phyloP scores from a whole-genome alignment of 305 asterid genomes.

The Striga hermonthica region DNA sequence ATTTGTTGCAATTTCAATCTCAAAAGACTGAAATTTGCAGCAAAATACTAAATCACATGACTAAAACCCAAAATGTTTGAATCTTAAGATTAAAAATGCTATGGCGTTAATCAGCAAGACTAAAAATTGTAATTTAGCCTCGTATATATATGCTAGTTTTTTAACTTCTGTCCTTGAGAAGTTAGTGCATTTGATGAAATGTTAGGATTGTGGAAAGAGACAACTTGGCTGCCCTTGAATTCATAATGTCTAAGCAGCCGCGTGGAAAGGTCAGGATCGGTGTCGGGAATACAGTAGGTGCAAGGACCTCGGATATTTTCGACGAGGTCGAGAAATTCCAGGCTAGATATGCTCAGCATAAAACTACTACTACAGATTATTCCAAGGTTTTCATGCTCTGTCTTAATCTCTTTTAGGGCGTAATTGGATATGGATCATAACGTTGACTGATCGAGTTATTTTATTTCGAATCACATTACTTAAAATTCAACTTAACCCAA shows the following conservation, averaged over 20 bases:
- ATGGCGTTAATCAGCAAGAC: too few species aligned
- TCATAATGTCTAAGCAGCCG: conserved; percentile 82
- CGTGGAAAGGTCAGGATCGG: conserved; percentile 79
- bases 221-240: conserved; percentile 82
- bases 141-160: neutral
- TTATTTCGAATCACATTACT: too few species aligned
- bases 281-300: conserved; percentile 64
- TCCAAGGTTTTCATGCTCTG: conserved; percentile 44
- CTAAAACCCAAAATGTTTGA: too few species aligned
- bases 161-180: too few species aligned
- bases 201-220: conserved; percentile 69
- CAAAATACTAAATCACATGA: too few species aligned
- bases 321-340: conserved; percentile 79
- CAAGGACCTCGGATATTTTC: conserved; percentile 54
- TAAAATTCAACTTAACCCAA: too few species aligned
- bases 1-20: too few species aligned
- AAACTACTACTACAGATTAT: conserved; percentile 37
- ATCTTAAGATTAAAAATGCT: too few species aligned
- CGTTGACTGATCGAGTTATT: too few species aligned
- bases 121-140: too few species aligned
- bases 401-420: neutral
- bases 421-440: too few species aligned
- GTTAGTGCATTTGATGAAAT: neutral
- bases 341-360: conserved; percentile 51
- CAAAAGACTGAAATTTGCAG: too few species aligned